These are phyloP conservation scores for Mesotaenium endlicherianum DNA, from an alignment of 139 green algal genomes.

Conservation along the genomic window DNA sequence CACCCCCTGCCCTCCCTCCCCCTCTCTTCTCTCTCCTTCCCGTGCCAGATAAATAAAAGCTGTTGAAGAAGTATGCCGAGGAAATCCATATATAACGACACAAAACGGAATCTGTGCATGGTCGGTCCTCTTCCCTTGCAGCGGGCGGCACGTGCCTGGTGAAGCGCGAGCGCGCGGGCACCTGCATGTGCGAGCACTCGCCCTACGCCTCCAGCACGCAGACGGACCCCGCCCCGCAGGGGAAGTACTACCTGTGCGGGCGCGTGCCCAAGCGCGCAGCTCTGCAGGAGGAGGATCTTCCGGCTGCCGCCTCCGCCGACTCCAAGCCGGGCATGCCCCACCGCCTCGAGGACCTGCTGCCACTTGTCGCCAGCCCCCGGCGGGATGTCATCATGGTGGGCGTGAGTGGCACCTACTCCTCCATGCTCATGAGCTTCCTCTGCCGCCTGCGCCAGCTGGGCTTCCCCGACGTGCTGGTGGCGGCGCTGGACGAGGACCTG, in stretches of 20 bases:
- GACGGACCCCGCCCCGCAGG: no score
- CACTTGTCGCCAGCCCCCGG: not conserved
- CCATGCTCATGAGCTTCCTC: constrained; percentile 50
- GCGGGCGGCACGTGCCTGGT: constrained; percentile 29
- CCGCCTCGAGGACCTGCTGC: constrained; percentile 5
- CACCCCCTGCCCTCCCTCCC: no score
- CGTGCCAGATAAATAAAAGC: no score
- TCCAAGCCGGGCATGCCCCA: not conserved
- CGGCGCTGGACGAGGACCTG: constrained; percentile 29
- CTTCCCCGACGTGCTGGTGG: constrained; percentile 29
- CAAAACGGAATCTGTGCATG: no score
- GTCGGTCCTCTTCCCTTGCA: constrained; percentile 1
- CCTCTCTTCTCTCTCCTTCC: no score
- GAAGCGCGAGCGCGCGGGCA: not conserved
- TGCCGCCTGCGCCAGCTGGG: constrained; percentile 27
- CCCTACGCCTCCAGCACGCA: not conserved
- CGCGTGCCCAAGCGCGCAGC: no score
- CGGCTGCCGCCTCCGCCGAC: not conserved
- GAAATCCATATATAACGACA: no score
- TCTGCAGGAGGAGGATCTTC: no score
- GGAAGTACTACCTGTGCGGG: no score
- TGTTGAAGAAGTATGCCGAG: no score
- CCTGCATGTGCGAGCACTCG: constrained; percentile 28
- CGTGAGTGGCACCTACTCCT: constrained; percentile 9
- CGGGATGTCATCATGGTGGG: constrained; percentile 22